Evolutionary conservation across 306 rosid species (phyloP).

Genomic region (Glycine latifolia): DNA sequence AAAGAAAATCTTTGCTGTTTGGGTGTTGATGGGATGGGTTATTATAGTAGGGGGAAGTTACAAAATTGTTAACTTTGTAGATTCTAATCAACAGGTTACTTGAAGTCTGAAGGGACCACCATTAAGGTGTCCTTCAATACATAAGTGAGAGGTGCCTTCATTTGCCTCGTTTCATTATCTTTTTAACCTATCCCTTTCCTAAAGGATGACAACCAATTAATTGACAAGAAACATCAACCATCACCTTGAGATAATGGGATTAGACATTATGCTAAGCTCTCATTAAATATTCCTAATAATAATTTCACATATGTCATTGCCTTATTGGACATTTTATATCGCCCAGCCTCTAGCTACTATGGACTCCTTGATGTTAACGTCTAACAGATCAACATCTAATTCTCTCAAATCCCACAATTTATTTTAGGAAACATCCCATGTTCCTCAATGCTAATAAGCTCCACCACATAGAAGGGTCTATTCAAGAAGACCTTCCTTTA

Average conservation of each 20-base stretch:
- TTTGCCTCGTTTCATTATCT: constrained; percentile 23
- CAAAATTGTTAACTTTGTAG: constrained; percentile 41
- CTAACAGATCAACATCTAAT: constrained; percentile 45
- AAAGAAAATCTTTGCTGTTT: not conserved
- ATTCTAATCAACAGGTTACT: constrained; percentile 39
- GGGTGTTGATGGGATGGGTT: constrained; percentile 39
- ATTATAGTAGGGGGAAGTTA: constrained; percentile 33
- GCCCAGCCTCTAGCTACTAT: constrained; percentile 5
- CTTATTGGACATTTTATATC: constrained; percentile 48
- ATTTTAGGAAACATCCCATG: constrained; percentile 57
- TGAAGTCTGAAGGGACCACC: constrained; percentile 45
- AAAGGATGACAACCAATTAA: constrained; percentile 58
- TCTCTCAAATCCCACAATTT: constrained; percentile 44
- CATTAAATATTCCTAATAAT: constrained; percentile 39
- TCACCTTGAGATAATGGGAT: constrained; percentile 55
- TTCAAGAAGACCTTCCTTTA: constrained; percentile 23
- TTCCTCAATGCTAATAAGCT: constrained; percentile 37
- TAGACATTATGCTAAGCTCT: constrained; percentile 53
- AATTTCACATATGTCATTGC: constrained; percentile 35
- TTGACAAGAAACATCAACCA: constrained; percentile 58
- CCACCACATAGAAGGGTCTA: constrained; percentile 29
- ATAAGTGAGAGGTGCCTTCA: not conserved
- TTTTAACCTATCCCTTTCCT: constrained; percentile 40
- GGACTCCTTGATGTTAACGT: constrained; percentile 40
- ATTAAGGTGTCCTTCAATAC: constrained; percentile 50